These are phyloP conservation scores for Phytopythium chamaehyphon DNA, from an alignment of 352 stramenopile genomes.

Conservation along the genomic window DNA sequence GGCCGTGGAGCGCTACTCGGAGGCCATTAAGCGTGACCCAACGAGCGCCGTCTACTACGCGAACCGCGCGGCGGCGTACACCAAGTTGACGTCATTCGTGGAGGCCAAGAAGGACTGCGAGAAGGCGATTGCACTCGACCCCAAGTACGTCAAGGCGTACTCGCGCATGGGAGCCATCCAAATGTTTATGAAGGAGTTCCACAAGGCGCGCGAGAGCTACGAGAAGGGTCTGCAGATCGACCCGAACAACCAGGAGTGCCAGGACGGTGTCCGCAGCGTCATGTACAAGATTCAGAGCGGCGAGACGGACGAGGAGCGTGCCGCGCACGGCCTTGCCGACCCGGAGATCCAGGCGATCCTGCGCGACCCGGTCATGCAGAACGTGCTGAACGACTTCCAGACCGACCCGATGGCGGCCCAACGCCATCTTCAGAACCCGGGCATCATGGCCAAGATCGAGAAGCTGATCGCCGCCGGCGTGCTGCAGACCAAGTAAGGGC, in stretches of 20 bases:
- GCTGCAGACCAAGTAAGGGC: constrained; percentile 89
- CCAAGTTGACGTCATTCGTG: constrained; percentile 96
- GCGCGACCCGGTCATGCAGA: constrained; percentile 96
- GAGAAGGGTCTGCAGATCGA: constrained; percentile 95
- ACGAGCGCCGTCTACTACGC: constrained; percentile 98
- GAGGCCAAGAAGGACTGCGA: constrained; percentile 93
- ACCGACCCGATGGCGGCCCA: constrained; percentile 90
- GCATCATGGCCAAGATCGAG: constrained; percentile 97
- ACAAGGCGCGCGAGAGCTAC: constrained; percentile 98
- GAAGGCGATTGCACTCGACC: constrained; percentile 97
- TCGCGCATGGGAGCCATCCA: constrained; percentile 98
- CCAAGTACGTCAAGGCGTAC: constrained; percentile 99
- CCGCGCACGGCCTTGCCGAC: constrained; percentile 97
- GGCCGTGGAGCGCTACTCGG: constrained; percentile 93
- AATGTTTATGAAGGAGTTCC: constrained; percentile 99
- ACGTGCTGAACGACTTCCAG: constrained; percentile 98
- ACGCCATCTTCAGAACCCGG: constrained; percentile 93
- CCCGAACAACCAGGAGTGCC: constrained; percentile 93
- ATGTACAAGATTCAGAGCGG: constrained; percentile 93
- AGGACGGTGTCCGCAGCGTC: constrained; percentile 94
- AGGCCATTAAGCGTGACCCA: constrained; percentile 99
- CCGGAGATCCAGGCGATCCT: constrained; percentile 99
- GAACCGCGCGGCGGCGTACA: constrained; percentile 97
- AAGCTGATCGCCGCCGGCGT: constrained; percentile 98
- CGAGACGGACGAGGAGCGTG: constrained; percentile 95